Conservation (phyloP, 139 green algal genomes). For the Chlorella ohadii region DNA sequence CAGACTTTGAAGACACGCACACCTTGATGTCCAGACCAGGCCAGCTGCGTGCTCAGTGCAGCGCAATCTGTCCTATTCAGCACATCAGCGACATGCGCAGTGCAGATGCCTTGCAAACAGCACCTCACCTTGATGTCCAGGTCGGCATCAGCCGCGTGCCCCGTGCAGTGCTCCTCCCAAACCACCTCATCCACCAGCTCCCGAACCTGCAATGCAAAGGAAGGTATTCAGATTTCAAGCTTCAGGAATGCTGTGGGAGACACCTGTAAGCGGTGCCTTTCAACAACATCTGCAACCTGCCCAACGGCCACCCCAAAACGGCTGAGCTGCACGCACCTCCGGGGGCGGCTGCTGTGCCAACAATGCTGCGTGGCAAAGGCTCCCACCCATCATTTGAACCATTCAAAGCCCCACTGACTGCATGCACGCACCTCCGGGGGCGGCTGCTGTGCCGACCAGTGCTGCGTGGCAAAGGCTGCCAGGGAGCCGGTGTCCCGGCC, state of each 20-base stretch:
- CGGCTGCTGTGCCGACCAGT: slow-evolving; percentile 58
- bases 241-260: too few species aligned
- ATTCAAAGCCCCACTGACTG: too few species aligned
- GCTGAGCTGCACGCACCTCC: slow-evolving; percentile 65
- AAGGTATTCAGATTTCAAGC: too few species aligned
- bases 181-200: slow-evolving; percentile 75
- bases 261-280: too few species aligned
- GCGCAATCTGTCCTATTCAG: too few species aligned
- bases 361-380: slow-evolving; percentile 58
- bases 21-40: too few species aligned
- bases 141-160: slow-evolving; percentile 41
- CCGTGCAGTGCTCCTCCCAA: slow-evolving; percentile 71
- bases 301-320: too few species aligned
- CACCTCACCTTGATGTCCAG: slow-evolving; percentile 2
- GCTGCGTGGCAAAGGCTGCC: slow-evolving; percentile 49
- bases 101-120: too few species aligned
- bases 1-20: too few species aligned
- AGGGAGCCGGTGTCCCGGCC: slow-evolving; percentile 71
- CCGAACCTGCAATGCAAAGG: slow-evolving; percentile 39
- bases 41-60: too few species aligned
- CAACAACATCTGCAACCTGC: too few species aligned
- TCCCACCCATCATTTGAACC: slow-evolving; percentile 43
- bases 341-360: slow-evolving; percentile 55
- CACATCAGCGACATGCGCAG: too few species aligned
- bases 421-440: slow-evolving; percentile 67